Percentiles rank a stretch among this genome's conserved stretches.
Evolutionary conservation across 106 monocot genomes (phyloP).

Genomic region (Apostasia shenzhenica): DNA sequence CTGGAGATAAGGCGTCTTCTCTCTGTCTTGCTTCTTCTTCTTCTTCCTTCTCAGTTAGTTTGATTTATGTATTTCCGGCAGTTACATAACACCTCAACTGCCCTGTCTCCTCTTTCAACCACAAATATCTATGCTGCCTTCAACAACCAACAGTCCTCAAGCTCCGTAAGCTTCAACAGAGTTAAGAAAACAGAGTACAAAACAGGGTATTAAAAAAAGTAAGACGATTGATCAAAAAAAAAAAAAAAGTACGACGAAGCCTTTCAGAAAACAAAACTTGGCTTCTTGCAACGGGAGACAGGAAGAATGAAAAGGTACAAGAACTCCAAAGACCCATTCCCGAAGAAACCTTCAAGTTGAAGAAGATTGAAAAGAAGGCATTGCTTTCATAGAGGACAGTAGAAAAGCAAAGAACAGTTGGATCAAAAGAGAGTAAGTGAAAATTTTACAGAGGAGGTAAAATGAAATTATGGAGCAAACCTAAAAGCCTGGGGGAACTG

Average conservation of each 20-base stretch:
- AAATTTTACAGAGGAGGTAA: neutral
- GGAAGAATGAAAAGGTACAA: neutral
- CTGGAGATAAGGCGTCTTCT: conserved; percentile 5
- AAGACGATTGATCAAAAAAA: neutral
- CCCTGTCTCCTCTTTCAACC: conserved; percentile 3
- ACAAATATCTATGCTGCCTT: neutral
- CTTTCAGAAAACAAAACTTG: neutral
- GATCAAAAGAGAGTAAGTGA: neutral
- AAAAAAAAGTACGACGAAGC: too few relatives aligned
- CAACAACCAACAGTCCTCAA: neutral
- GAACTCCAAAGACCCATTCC: neutral
- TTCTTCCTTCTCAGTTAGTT: neutral
- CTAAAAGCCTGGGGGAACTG: conserved; percentile 6
- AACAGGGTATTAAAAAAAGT: neutral
- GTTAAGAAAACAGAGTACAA: neutral
- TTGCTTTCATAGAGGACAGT: neutral
- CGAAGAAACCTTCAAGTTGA: neutral
- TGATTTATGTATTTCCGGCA: neutral
- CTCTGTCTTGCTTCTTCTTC: neutral
- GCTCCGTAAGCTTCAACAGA: neutral
- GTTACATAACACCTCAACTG: neutral
- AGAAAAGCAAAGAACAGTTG: neutral
- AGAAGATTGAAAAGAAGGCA: neutral
- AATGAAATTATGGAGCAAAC: neutral
- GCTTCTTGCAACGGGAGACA: neutral